Evolutionary conservation across 768 basidiomycete genomes (phyloP).

Genomic region (Leccinum disarticulatum): DNA sequence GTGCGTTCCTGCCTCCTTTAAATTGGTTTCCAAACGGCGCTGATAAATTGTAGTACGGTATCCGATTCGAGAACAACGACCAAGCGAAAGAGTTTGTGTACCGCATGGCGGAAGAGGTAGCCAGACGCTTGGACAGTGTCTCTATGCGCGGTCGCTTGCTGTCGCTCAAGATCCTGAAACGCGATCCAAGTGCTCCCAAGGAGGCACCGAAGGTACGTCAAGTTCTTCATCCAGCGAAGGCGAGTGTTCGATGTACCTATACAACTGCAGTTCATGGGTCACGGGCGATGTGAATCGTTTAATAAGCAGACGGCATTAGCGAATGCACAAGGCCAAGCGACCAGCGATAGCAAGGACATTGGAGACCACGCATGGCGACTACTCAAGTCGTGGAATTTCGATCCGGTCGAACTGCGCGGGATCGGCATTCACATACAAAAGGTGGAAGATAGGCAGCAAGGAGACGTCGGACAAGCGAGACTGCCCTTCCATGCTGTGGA

Average conservation of each 20-base stretch:
- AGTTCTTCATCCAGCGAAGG: neutral
- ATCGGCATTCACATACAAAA: constrained; percentile 91
- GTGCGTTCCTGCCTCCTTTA: constrained; percentile 45
- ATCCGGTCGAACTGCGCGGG: constrained; percentile 86
- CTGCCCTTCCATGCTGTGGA: constrained; percentile 52
- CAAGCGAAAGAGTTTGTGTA: constrained; percentile 79
- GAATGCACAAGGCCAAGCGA: constrained; percentile 63
- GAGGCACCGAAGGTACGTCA: constrained; percentile 82
- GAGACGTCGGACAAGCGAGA: constrained; percentile 54
- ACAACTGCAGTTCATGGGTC: constrained; percentile 75
- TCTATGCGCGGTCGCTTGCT: constrained; percentile 71
- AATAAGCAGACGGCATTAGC: constrained; percentile 68
- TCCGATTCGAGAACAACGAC: constrained; percentile 81
- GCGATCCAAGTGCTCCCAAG: constrained; percentile 80
- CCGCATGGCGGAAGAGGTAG: constrained; percentile 77
- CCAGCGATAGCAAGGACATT: constrained; percentile 70
- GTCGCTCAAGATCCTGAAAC: constrained; percentile 86
- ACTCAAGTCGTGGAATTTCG: constrained; percentile 70
- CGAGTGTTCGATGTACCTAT: neutral
- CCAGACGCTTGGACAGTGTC: constrained; percentile 65
- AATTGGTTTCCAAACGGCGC: neutral
- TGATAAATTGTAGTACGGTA: constrained; percentile 71
- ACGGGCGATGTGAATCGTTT: constrained; percentile 81
- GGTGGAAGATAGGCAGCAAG: constrained; percentile 54
- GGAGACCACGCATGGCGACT: constrained; percentile 77